A percentile compares a stretch with the other conserved stretches of the same genome.
Conservation (phyloP, 768 basidiomycete genomes). For the Omphalotus guepiniiformis region DNA sequence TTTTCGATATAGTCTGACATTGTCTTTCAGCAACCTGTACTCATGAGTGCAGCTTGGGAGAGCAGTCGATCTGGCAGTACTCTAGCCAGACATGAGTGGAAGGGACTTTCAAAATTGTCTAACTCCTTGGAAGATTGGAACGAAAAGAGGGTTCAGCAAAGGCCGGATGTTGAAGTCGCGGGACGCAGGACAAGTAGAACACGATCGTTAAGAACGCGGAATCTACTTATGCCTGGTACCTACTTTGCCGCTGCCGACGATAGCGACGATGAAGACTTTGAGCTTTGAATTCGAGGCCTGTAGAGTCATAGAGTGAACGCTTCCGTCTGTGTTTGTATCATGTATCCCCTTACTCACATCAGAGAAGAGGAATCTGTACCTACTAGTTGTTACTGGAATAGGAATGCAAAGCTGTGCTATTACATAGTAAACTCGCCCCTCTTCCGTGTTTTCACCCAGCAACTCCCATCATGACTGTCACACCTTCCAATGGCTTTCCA, state of each 20-base stretch:
- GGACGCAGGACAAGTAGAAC: constrained; percentile 14
- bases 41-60: constrained; percentile 94
- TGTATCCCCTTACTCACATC: too few relatives aligned
- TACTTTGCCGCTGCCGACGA: constrained; percentile 11
- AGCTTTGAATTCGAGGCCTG: neutral
- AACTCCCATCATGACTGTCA: constrained; percentile 2
- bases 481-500: constrained; percentile 12
- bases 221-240: constrained; percentile 15
- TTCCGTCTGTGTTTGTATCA: too few relatives aligned
- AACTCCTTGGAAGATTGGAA: constrained; percentile 70
- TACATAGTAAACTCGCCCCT: too few relatives aligned
- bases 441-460: too few relatives aligned
- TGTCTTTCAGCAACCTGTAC: constrained; percentile 60
- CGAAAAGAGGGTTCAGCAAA: constrained; percentile 41
- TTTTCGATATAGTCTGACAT: neutral
- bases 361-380: too few relatives aligned
- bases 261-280: constrained; percentile 13
- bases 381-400: too few relatives aligned
- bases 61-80: constrained; percentile 59
- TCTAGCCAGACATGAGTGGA: constrained; percentile 95
- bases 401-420: too few relatives aligned
- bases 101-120: constrained; percentile 74
- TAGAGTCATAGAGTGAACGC: too few relatives aligned
- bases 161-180: constrained; percentile 13
- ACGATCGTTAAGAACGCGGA: neutral